Conservation (phyloP, 1,139 yeast genomes). For the Trichomonascaceae sp. region DNA sequence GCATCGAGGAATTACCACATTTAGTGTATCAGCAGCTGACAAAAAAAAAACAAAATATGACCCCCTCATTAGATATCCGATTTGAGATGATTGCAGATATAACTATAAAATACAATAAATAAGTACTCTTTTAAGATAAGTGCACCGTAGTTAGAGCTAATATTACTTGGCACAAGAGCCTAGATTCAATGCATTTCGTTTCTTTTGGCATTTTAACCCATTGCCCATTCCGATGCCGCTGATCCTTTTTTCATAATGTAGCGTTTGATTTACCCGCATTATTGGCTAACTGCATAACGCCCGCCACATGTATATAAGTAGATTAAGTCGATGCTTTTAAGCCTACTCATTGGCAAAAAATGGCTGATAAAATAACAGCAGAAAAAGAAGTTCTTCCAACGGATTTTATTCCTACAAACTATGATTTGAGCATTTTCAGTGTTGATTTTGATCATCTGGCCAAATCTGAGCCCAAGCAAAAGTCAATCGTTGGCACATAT, state of each 20-base stretch:
- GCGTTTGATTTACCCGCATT: background rate
- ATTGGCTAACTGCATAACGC: background rate
- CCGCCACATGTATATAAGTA: background rate
- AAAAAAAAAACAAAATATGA: background rate
- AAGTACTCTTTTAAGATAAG: too few relatives aligned
- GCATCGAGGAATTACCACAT: background rate
- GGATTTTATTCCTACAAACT: constrained; percentile 48
- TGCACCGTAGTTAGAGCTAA: too few relatives aligned
- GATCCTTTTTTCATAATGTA: background rate
- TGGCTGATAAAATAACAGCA: constrained; percentile 1
- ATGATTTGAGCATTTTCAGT: constrained; percentile 35
- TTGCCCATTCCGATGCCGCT: background rate
- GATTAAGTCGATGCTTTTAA: background rate
- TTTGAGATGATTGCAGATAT: background rate
- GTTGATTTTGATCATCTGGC: constrained; percentile 41
- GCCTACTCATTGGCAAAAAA: background rate
- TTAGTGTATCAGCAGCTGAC: background rate
- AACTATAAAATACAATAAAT: too few relatives aligned
- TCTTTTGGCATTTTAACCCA: background rate
- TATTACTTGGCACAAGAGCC: background rate
- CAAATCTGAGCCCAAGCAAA: background rate
- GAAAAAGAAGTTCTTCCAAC: constrained; percentile 53
- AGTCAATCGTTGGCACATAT: constrained; percentile 26
- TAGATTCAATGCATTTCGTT: background rate
- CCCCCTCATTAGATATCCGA: background rate